These are phyloP conservation scores for Wickerhamomyces pijperi DNA, from an alignment of 805 yeast species.

Conservation along the genomic window DNA sequence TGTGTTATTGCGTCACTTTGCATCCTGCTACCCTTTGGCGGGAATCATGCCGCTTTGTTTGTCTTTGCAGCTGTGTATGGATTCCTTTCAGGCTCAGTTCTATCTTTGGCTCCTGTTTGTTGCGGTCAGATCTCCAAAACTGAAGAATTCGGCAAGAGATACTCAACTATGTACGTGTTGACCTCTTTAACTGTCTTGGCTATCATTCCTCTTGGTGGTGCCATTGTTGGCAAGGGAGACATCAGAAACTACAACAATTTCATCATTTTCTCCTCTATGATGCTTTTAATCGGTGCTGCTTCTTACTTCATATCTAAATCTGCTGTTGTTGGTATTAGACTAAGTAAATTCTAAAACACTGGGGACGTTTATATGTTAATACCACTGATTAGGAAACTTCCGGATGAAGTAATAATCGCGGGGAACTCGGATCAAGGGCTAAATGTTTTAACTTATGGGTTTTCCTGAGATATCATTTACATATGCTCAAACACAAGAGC, in stretches of 20 bases:
- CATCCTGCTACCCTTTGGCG: slow-evolving; percentile 34
- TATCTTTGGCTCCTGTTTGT: slow-evolving; percentile 49
- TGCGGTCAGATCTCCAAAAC: slow-evolving; percentile 47
- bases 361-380: too few relatives aligned
- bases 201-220: slow-evolving; percentile 39
- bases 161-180: slow-evolving; percentile 46
- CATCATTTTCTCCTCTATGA: slow-evolving; percentile 30
- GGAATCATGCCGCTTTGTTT: slow-evolving; percentile 23
- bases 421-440: too few relatives aligned
- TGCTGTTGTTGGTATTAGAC: slow-evolving; percentile 30
- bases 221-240: slow-evolving; percentile 27
- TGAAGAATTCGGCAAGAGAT: slow-evolving; percentile 42
- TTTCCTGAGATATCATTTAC: too few relatives aligned
- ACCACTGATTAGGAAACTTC: too few relatives aligned
- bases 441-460: too few relatives aligned
- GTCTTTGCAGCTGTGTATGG: slow-evolving; percentile 43
- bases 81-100: slow-evolving; percentile 41
- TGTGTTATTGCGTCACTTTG: slow-evolving; percentile 25
- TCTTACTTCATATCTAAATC: slow-evolving; percentile 31
- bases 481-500: too few relatives aligned
- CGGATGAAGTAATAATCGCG: too few relatives aligned
- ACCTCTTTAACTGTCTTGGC: slow-evolving; percentile 40
- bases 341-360: slow-evolving; percentile 25
- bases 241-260: slow-evolving; percentile 28
- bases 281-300: slow-evolving; percentile 26